Conservation (phyloP, 2,329 filamentous ascomycete genomes). For the Leptographium galeiforme region DNA sequence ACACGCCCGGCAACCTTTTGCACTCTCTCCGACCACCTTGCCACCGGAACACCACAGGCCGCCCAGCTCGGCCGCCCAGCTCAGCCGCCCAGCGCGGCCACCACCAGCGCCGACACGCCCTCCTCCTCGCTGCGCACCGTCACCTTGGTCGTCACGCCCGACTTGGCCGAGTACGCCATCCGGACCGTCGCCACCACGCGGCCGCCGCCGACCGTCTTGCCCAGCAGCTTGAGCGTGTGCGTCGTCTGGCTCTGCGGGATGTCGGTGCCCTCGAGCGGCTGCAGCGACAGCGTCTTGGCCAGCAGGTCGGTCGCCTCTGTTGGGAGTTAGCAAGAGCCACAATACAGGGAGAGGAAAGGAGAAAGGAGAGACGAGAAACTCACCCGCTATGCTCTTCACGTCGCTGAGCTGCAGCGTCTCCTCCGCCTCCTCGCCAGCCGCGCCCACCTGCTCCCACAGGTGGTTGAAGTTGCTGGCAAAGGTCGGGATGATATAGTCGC, state of each 20-base stretch:
- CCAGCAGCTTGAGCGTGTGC: conserved; percentile 89
- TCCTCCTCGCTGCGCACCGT: conserved; percentile 86
- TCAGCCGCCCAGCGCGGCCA: conserved; percentile 74
- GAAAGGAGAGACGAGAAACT: too few species aligned
- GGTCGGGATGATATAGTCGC: conserved; percentile 85
- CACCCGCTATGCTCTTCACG: conserved; percentile 87
- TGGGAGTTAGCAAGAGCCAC: conserved; percentile 8
- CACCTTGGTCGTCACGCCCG: conserved; percentile 92
- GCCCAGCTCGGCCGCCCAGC: conserved; percentile 45
- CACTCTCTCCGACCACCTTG: neutral
- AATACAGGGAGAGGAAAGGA: neutral
- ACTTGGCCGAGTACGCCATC: conserved; percentile 90
- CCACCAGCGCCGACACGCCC: conserved; percentile 70
- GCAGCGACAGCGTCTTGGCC: conserved; percentile 72
- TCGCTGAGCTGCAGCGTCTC: conserved; percentile 82
- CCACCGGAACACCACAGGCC: neutral
- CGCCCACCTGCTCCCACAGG: conserved; percentile 86
- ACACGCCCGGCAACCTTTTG: neutral
- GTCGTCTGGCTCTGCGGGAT: conserved; percentile 78
- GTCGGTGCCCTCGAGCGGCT: conserved; percentile 88
- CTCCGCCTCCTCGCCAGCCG: conserved; percentile 76
- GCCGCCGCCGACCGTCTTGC: conserved; percentile 85
- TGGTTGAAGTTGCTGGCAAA: conserved; percentile 94
- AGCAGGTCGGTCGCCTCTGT: conserved; percentile 87
- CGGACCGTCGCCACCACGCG: conserved; percentile 75